phyloP scores from a whole-genome alignment of 1,284 basidiomycete species.

The Cryptococcus maquisensis region DNA sequence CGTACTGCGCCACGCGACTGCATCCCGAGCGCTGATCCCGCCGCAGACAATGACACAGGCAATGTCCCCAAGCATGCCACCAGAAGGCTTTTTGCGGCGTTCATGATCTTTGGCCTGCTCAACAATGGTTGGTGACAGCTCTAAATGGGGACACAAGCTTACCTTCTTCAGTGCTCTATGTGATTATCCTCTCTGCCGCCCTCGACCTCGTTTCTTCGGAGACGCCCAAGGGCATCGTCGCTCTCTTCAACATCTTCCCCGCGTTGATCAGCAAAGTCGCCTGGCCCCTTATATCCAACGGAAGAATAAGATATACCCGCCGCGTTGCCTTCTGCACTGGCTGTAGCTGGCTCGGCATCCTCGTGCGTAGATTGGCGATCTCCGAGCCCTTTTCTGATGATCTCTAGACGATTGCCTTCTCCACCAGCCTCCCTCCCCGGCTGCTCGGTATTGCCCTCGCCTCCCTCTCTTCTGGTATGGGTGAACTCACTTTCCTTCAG shows the following conservation, averaged over 20 bases:
- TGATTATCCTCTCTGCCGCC: slow-evolving; percentile 93
- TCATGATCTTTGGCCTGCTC: slow-evolving; percentile 46
- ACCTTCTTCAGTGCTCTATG: slow-evolving; percentile 69
- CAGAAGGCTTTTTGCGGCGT: slow-evolving; percentile 35
- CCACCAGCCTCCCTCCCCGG: slow-evolving; percentile 63
- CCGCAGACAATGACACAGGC: background rate
- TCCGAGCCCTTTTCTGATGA: background rate
- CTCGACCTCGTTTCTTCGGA: slow-evolving; percentile 86
- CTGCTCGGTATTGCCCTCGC: slow-evolving; percentile 83
- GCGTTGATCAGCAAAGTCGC: slow-evolving; percentile 77
- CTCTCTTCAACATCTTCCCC: slow-evolving; percentile 85
- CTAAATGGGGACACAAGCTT: background rate
- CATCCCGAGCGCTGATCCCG: slow-evolving; percentile 1
- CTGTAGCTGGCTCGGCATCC: slow-evolving; percentile 72
- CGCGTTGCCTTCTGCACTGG: slow-evolving; percentile 71
- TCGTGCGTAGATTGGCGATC: too few species aligned
- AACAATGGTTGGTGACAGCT: slow-evolving; percentile 40
- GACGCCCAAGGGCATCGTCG: slow-evolving; percentile 83
- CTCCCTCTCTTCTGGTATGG: slow-evolving; percentile 85
- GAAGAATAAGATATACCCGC: slow-evolving; percentile 69
- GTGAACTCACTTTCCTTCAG: slow-evolving; percentile 92
- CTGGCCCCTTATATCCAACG: slow-evolving; percentile 87
- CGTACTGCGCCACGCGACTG: background rate
- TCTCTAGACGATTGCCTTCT: slow-evolving; percentile 71
- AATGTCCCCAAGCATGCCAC: slow-evolving; percentile 14